Percentiles rank a stretch among this genome's conserved stretches.
These are phyloP conservation scores for Falciphora oryzae DNA, from an alignment of 2,329 filamentous ascomycete species.

Conservation along the genomic window DNA sequence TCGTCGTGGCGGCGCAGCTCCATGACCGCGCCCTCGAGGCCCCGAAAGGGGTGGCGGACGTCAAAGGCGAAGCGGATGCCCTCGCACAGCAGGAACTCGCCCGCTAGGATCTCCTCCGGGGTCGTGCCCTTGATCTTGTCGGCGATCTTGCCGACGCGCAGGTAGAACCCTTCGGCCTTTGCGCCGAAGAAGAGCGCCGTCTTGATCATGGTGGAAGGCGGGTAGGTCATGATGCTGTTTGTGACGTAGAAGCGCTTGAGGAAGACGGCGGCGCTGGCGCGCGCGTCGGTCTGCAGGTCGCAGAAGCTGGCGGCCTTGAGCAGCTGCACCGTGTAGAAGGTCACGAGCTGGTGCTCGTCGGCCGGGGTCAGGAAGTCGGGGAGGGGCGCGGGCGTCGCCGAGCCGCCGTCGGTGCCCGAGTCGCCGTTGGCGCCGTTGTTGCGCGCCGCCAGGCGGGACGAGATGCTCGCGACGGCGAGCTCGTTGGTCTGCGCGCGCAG, in stretches of 20 bases:
- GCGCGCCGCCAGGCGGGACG: constrained; percentile 48
- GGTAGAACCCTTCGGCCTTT: constrained; percentile 84
- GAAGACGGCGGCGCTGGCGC: constrained; percentile 79
- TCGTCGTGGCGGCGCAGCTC: constrained; percentile 67
- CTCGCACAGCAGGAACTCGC: constrained; percentile 89
- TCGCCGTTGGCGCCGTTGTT: constrained; percentile 33
- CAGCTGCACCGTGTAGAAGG: constrained; percentile 63
- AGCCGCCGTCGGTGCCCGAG: constrained; percentile 23
- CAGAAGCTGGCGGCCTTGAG: constrained; percentile 51
- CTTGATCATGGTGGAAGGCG: constrained; percentile 81
- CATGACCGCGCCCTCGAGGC: constrained; percentile 79
- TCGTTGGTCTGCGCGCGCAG: constrained; percentile 75
- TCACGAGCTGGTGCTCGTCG: constrained; percentile 77
- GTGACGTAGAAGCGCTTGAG: constrained; percentile 92
- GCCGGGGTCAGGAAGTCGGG: constrained; percentile 77
- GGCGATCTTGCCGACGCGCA: constrained; percentile 58
- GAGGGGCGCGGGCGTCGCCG: constrained; percentile 37
- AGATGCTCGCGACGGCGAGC: constrained; percentile 60
- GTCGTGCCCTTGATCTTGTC: constrained; percentile 65
- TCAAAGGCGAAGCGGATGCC: constrained; percentile 91
- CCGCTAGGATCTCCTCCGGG: constrained; percentile 77
- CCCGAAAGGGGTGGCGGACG: constrained; percentile 83
- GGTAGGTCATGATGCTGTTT: constrained; percentile 95
- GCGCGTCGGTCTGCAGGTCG: constrained; percentile 44
- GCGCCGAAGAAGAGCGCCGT: constrained; percentile 89